Conservation (phyloP, 2,329 filamentous ascomycete species). For the Zymoseptoria crescenta region DNA sequence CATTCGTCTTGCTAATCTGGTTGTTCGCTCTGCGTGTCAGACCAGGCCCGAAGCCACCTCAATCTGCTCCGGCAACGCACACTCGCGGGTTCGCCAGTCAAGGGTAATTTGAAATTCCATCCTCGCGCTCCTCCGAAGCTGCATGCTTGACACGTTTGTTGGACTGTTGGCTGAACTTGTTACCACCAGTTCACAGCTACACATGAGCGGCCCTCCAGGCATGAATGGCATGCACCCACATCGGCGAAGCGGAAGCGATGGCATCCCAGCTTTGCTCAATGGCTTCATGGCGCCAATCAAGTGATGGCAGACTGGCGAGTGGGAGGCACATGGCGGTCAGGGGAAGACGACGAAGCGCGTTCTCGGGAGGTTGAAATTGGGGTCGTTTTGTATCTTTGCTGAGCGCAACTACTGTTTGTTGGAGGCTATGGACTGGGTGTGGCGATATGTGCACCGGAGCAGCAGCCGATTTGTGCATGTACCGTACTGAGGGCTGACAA, state of each 20-base stretch:
- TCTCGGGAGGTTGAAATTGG: background rate
- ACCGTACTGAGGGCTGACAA: background rate
- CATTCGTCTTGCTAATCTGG: slow-evolving; percentile 2
- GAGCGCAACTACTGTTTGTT: background rate
- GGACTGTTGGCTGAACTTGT: background rate
- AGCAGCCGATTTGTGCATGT: background rate
- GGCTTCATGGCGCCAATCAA: background rate
- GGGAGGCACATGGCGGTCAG: background rate
- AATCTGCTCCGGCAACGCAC: slow-evolving; percentile 1
- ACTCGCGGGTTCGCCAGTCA: slow-evolving; percentile 10
- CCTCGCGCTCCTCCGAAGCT: background rate
- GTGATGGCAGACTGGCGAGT: background rate
- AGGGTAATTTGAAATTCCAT: background rate
- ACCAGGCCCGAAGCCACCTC: background rate
- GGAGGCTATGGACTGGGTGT: background rate
- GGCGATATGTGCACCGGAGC: background rate
- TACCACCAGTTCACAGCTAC: background rate
- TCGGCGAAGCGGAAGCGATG: background rate
- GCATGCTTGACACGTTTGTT: background rate
- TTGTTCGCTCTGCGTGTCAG: background rate
- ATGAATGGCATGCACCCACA: background rate
- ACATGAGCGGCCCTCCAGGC: background rate
- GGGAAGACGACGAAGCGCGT: background rate
- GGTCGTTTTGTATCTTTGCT: background rate
- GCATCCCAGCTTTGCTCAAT: background rate